Evolutionary conservation across 257 asterid genomes (phyloP), one percentile per base, ranked within the genome.

Genomic region (Capsicum pubescens): DNA sequence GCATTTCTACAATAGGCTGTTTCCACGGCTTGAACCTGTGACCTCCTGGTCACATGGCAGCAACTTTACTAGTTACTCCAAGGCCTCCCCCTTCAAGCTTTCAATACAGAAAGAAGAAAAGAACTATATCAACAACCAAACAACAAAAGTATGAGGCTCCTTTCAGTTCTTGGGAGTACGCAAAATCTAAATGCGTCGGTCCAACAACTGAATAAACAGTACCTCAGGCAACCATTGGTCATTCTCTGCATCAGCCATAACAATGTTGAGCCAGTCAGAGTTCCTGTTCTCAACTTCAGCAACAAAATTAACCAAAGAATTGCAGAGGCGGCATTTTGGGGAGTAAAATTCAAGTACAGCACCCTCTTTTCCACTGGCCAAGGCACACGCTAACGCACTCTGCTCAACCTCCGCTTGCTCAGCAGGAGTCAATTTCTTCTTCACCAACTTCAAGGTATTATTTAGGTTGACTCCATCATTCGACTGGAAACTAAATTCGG

Each of bases 171-270:
- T 26, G 48, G 19, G 39, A 61, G 61, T 21, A n/a, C 3, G 46
- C 9, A 60, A 60, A 59, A 11, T 32, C 60, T 44, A 60, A 0
- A 80, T 1, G 9, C n/a, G 44, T 80, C 42, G 1, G 3, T 60
- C 58, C 21, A 50, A 44, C 74, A 80, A 80, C n/a, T 6, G 19
- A 44, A 44, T 14, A 60, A 56, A 8, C 59, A 67, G 61, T 84
- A 95, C 98, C 98, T 95, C 98, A 54, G 98, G 98, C 84, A 95
- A 85, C 98, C 98, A 95, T 60, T 82, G 83, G 68, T 90, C 88
- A 69, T 92, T 92, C 85, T 91, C 98, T 1, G 98, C 97, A 89
- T 91, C 98, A 72, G 92, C 97, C 94, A 92, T 87, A 72, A 92
- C 96, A 81, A 95, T 88, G 85, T 89, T 91, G 48, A 95, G 94